Conservation (phyloP, 371 early-diverging fungal genomes). For the Lichtheimia hyalospora region DNA sequence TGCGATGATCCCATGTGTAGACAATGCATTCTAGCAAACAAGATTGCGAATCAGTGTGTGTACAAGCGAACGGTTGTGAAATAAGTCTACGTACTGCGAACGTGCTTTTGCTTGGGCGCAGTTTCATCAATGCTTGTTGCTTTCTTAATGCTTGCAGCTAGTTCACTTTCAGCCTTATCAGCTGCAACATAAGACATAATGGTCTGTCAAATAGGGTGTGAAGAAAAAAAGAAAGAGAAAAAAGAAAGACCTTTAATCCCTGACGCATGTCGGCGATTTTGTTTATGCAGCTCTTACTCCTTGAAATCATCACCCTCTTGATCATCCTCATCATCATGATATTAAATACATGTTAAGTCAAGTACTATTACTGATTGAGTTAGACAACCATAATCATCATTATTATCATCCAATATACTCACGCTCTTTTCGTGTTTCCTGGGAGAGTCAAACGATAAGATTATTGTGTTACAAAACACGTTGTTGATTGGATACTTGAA, state of each 20-base stretch:
- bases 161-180: conserved; percentile 84
- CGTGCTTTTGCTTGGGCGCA: conserved; percentile 98
- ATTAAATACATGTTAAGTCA: no score
- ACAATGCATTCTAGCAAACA: conserved; percentile 72
- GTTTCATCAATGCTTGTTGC: conserved; percentile 88
- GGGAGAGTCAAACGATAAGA: no score
- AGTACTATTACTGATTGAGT: no score
- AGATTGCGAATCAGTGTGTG: not conserved
- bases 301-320: not conserved
- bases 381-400: no score
- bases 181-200: conserved; percentile 50
- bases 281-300: not conserved
- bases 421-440: no score
- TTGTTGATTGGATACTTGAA: no score
- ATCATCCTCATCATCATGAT: no score
- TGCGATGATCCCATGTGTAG: conserved; percentile 94
- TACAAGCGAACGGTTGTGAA: not conserved
- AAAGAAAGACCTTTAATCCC: not conserved
- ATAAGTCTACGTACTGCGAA: conserved; percentile 64
- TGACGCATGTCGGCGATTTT: not conserved
- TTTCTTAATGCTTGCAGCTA: conserved; percentile 87
- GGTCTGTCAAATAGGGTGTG: no score
- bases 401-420: no score
- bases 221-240: not conserved
- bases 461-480: no score